Base-by-base conservation (phyloP, 495 filamentous ascomycete species). In the Podospora didyma region DNA sequence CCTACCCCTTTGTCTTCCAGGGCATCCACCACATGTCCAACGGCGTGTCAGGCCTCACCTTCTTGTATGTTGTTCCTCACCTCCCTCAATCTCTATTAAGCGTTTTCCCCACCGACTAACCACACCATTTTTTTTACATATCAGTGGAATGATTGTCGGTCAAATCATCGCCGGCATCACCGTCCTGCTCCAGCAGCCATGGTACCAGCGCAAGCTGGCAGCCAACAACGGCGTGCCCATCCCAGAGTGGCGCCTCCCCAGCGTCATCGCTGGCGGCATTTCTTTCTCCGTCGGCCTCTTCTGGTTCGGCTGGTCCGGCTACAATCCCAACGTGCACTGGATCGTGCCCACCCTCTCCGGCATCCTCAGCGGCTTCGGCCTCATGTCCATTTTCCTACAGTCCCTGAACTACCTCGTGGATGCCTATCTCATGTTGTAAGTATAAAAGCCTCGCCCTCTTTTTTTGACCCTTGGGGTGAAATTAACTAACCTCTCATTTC, bases 291-390 rank as follows among this genome's bases (percentile, higher is more conserved):
- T 63, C 14, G 90, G 90, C 3, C 81, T 95, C 5, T 92, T 95
- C 77, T 93, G 89, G 89, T 92, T 93, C 67, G 89, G 88, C 21
- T 95, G 90, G 90, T 83, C 87, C 0, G 85, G 85, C 19, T 87
- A 85, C 68, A 74, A 68, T 35, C 53, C 59, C 0, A 69, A 81
- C 45, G 84, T 89, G 56, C 89, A 88, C 69, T 96, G 90, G 91
- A 89, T 91, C 59, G 87, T 86, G 1, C 91, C 90, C 3, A 88
- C 89, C 0, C 73, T 90, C 2, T 86, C 85, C 5, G 90, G 91
- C 24, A 61, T 79, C 39, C 72, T 79, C 28, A 76, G 73, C 16
- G 82, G 81, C 16, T 80, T 84, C 49, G 81, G 82, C 3, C 75
- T 96, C 1, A 76, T 92, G 64, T 79, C 84, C 45, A 93, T 96